phyloP scores from a whole-genome alignment of 345 rosid genomes.

The Murraya paniculata region DNA sequence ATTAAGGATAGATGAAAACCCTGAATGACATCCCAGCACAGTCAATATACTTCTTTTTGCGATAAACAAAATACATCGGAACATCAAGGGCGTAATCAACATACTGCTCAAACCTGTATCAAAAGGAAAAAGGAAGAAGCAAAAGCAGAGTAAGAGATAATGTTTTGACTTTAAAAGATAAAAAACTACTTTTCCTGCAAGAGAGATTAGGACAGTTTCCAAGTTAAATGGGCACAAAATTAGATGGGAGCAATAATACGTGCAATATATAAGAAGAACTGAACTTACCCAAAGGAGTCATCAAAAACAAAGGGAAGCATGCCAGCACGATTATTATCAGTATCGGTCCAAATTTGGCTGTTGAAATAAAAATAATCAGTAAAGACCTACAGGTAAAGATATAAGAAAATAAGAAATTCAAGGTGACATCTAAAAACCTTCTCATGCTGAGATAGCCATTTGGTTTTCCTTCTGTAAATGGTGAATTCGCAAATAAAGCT shows the following conservation, averaged over 20 bases:
- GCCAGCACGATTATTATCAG: conserved; percentile 87
- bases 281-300: conserved; percentile 84
- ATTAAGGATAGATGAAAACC: conserved; percentile 63
- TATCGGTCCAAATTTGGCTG: conserved; percentile 97
- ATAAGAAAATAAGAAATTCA: conserved; percentile 4
- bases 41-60: conserved; percentile 79
- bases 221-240: neutral
- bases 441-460: conserved; percentile 98
- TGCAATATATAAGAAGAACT: neutral
- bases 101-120: conserved; percentile 93
- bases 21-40: conserved; percentile 94
- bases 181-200: neutral
- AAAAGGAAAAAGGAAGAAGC: conserved; percentile 2
- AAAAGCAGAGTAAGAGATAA: neutral
- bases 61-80: conserved; percentile 97
- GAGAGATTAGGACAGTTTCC: neutral
- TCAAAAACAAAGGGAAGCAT: conserved; percentile 98
- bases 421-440: conserved; percentile 47
- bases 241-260: neutral
- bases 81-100: conserved; percentile 99
- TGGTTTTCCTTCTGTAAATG: conserved; percentile 96
- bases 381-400: neutral
- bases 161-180: neutral
- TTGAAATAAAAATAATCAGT: conserved; percentile 29
- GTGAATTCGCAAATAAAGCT: conserved; percentile 96